Percentiles rank a stretch among this genome's conserved stretches.
These are phyloP conservation scores for Venturiaceae sp. DNA, from an alignment of 2,329 filamentous ascomycete species.

Conservation along the genomic window DNA sequence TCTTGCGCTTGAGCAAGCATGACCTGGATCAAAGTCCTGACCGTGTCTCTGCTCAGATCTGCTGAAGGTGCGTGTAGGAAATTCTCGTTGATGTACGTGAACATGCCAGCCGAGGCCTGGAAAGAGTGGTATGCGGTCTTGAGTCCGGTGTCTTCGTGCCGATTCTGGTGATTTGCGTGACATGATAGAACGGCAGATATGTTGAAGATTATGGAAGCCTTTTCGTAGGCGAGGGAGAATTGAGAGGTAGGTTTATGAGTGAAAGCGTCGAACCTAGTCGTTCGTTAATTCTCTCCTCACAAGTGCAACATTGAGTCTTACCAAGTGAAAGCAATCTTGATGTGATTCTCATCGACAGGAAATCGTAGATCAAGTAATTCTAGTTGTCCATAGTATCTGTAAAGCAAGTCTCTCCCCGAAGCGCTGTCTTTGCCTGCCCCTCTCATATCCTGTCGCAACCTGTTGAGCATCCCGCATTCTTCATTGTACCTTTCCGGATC, in stretches of 20 bases:
- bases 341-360: slow-evolving; percentile 96
- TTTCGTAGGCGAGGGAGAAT: slow-evolving; percentile 94
- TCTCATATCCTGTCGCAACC: slow-evolving; percentile 94
- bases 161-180: slow-evolving; percentile 86
- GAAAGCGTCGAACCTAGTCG: slow-evolving; percentile 89
- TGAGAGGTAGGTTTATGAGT: slow-evolving; percentile 96
- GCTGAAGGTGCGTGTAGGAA: slow-evolving; percentile 94
- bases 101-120: slow-evolving; percentile 97
- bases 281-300: neutral
- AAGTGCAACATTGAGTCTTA: slow-evolving; percentile 30
- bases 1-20: slow-evolving; percentile 96
- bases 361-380: slow-evolving; percentile 91
- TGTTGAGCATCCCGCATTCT: slow-evolving; percentile 89
- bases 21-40: slow-evolving; percentile 86
- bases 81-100: slow-evolving; percentile 99
- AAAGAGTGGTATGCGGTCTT: slow-evolving; percentile 98
- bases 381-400: slow-evolving; percentile 95
- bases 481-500: slow-evolving; percentile 93
- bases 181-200: slow-evolving; percentile 95
- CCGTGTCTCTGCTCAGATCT: slow-evolving; percentile 90
- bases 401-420: slow-evolving; percentile 83
- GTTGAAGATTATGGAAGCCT: slow-evolving; percentile 98
- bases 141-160: slow-evolving; percentile 82
- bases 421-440: slow-evolving; percentile 95
- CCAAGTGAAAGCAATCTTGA: slow-evolving; percentile 99